Evolutionary conservation across 331 rosid genomes (phyloP), one percentile per base, ranked within the genome.

Genomic region (Rhamnella rubrinervis): DNA sequence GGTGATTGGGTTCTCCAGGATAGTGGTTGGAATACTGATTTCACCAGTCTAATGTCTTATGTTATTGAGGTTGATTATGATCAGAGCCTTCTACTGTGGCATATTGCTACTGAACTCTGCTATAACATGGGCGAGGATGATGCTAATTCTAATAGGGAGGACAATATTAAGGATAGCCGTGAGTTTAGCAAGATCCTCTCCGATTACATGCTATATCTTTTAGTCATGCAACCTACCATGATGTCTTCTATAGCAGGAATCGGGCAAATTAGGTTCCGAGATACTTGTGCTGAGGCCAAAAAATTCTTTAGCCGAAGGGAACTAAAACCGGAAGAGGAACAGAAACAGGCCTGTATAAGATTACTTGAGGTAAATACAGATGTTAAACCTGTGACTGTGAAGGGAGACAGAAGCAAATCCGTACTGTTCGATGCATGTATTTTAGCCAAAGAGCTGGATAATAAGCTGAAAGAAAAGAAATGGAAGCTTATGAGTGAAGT

Each of bases 41-140:
- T 51, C 3, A 40, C 15, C 0, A 58, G 21, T 8, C 28, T 81
- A 55, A 28, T 55, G 41, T 5, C 66, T 16, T 77, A 82, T 59
- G 41, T 75, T 12, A 71, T 63, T 0, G 69, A 51, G 0, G 66
- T 75, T 28, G 69, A 68, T 37, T 87, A 74, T 50, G 87, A 80
- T 63, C 63, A 84, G 58, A 82, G 92, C 38, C 77, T 87, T 1
- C 57, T 82, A 3, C 3, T 71, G 19, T 84, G 89, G 89, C 87
- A 87, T 77, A 77, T 87, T 78, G 92, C 89, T 23, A 84, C 89
- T 7, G 84, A 84, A 4, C 70, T 84, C 21, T 84, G 86, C 71
- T 71, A 44, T 11, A 47, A 52, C 25, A 13, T 1, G 1, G 52
- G 46, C 1, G 4, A 18, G 15, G 5, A 17, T 19, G 12, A 55